Evolutionary conservation across 2,329 filamentous ascomycete species (phyloP), one percentile per base, ranked within the genome.

Genomic region (Phaeophleospora eucalypticola): DNA sequence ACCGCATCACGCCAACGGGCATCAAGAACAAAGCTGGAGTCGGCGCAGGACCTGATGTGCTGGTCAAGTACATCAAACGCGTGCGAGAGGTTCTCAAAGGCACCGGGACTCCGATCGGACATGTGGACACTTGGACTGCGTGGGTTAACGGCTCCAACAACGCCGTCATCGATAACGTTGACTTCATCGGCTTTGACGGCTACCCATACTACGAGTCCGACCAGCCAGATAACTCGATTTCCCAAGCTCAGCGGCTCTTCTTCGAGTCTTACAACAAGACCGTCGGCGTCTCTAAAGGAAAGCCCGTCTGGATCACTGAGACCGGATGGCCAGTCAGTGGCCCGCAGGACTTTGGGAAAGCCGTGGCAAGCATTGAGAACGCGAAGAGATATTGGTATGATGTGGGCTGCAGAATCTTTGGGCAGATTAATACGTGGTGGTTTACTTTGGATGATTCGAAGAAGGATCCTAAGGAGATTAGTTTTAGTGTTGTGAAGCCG

Each of bases 321-420:
- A 93, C 88, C 14, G 89, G 89, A 55, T 93, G 87, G 81, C 89
- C 89, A 40, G 81, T 89, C 43, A 81, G 76, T 59, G 89, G 89
- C 46, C 71, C 79, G 55, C 76, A 71, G 1, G 70, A 77, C 52
- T 29, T 29, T 12, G 82, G 82, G 57, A 64, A 79, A 40, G 87
- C 81, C 34, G 76, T 84, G 8, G 75, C 89, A 4, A 82, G 74
- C 29, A 53, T 71, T 24, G 71, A 76, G 43, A 90, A 91, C 63
- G 87, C 89, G 36, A 76, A 87, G 72, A 78, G 69, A n/a, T 95
- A 81, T 78, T 95, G 87, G 86, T 76, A 87, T 58, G 73, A 84
- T 37, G 85, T 91, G 43, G 86, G 82, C 43, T 95, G 89, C 76
- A 67, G 71, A 46, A 68, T 84, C 50, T 82, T 89, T 52, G 80